Evolutionary conservation across 139 green algal genomes (phyloP).

Genomic region (Eudorina sp.): DNA sequence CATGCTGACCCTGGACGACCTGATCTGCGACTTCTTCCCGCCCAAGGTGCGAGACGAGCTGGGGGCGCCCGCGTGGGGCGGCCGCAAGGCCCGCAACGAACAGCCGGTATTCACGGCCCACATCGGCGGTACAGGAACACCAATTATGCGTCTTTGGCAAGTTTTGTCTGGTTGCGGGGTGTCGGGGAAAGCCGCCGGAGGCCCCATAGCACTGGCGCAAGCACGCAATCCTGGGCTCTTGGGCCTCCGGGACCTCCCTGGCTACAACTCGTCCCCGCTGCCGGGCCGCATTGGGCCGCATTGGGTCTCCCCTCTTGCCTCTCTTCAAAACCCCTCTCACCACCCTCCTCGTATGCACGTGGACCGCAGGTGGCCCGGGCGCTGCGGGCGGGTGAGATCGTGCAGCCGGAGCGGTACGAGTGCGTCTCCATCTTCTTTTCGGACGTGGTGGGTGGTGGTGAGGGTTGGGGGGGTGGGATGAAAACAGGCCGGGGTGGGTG

Average conservation of each 20-base stretch:
- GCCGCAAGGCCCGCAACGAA: no score
- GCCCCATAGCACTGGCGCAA: no score
- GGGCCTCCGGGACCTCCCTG: no score
- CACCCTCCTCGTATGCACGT: not conserved
- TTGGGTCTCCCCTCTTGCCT: not conserved
- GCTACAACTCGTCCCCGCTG: no score
- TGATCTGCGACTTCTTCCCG: slow-evolving; percentile 43
- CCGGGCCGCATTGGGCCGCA: no score
- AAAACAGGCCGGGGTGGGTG: no score
- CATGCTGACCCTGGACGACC: not conserved
- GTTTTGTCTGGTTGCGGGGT: not conserved
- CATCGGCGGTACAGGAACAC: no score
- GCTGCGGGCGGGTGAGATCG: slow-evolving; percentile 24
- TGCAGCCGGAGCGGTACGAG: slow-evolving; percentile 47
- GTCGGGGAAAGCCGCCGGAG: not conserved
- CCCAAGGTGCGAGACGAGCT: slow-evolving; percentile 45
- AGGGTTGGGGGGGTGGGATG: no score
- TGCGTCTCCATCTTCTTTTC: slow-evolving; percentile 50
- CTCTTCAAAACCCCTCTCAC: not conserved
- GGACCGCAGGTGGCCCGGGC: slow-evolving; percentile 31
- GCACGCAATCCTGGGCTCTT: no score
- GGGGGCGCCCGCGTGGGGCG: no score
- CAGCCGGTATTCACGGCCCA: no score
- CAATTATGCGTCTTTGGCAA: not conserved
- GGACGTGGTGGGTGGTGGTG: not conserved